These are phyloP conservation scores for Apiospora marii DNA, from an alignment of 2,329 filamentous ascomycete genomes.

Conservation along the genomic window DNA sequence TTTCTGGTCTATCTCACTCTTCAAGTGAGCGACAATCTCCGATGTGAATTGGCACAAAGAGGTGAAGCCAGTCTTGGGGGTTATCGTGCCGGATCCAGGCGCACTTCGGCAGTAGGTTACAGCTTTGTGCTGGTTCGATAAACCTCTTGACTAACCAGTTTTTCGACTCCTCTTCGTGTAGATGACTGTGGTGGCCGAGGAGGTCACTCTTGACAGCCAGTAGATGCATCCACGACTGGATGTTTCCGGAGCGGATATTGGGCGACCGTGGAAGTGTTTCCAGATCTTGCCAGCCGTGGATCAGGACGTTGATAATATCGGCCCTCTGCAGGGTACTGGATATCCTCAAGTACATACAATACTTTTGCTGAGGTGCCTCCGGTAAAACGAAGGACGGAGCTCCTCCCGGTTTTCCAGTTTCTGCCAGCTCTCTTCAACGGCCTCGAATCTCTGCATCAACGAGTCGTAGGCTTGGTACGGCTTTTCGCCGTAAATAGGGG, in stretches of 20 bases:
- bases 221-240: not conserved
- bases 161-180: rapidly evolving
- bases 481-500: too few species aligned
- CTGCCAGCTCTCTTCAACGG: too few species aligned
- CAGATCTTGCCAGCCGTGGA: too few species aligned
- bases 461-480: too few species aligned
- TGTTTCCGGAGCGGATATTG: not conserved
- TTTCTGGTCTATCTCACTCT: not conserved
- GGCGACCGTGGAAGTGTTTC: not conserved
- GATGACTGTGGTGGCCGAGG: rapidly evolving
- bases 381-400: too few species aligned
- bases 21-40: too few species aligned
- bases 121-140: not conserved
- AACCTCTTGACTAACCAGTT: not conserved
- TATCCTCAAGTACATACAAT: too few species aligned
- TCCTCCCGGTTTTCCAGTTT: too few species aligned
- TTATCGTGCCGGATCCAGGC: not conserved
- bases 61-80: not conserved
- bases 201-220: not conserved
- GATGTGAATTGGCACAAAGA: not conserved
- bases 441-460: too few species aligned
- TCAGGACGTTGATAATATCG: too few species aligned
- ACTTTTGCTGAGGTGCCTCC: too few species aligned
- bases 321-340: too few species aligned
- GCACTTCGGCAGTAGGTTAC: not conserved